Percentiles rank a stretch among this genome's conserved stretches.
These are phyloP conservation scores for Paecilomyces sp. DNA, from an alignment of 2,329 filamentous ascomycete genomes.

Conservation along the genomic window DNA sequence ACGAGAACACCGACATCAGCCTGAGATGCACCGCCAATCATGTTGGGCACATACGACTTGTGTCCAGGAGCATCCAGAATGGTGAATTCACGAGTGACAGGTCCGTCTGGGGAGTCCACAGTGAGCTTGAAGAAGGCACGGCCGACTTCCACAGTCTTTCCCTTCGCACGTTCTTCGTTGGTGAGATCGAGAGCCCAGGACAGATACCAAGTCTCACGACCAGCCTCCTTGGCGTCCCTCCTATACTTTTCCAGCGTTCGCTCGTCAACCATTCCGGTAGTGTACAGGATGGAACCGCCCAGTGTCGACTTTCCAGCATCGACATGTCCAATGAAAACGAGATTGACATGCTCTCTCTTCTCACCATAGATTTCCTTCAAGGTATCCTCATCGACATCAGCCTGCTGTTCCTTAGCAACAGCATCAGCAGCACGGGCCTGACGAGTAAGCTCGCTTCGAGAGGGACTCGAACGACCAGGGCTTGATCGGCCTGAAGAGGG, in stretches of 20 bases:
- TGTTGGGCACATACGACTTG: slow-evolving; percentile 96
- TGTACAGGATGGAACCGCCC: slow-evolving; percentile 86
- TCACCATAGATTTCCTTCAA: slow-evolving; percentile 94
- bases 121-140: slow-evolving; percentile 88
- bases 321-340: slow-evolving; percentile 97
- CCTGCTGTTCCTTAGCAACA: slow-evolving; percentile 73
- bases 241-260: slow-evolving; percentile 98
- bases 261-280: slow-evolving; percentile 98
- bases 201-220: slow-evolving; percentile 96
- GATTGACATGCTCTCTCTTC: slow-evolving; percentile 69
- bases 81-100: slow-evolving; percentile 86
- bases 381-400: slow-evolving; percentile 74
- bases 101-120: slow-evolving; percentile 27
- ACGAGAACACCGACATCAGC: slow-evolving; percentile 92
- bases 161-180: slow-evolving; percentile 91
- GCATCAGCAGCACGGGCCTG: slow-evolving; percentile 68
- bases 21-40: slow-evolving; percentile 93
- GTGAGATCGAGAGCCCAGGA: slow-evolving; percentile 98
- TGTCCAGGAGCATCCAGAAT: slow-evolving; percentile 95
- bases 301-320: slow-evolving; percentile 97
- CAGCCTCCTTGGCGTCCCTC: slow-evolving; percentile 89
- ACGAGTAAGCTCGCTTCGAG: slow-evolving; percentile 49
- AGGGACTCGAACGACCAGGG: slow-evolving; percentile 69
- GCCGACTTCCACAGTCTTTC: slow-evolving; percentile 96
- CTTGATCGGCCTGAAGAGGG: slow-evolving; percentile 80